Evolutionary conservation across 2,329 filamentous ascomycete species (phyloP).

Genomic region (Fusarium continuum): DNA sequence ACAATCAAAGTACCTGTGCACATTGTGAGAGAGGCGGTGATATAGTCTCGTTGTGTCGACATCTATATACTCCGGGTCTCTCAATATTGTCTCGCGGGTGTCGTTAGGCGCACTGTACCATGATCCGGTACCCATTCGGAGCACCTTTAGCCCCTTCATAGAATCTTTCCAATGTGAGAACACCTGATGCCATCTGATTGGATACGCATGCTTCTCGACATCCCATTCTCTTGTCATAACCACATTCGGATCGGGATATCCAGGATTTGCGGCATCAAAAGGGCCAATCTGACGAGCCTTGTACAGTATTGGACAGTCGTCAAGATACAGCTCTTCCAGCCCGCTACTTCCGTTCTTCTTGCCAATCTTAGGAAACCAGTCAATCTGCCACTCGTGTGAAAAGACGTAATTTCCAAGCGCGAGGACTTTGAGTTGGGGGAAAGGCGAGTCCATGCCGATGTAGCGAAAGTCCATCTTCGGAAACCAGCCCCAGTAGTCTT

Average conservation of each 20-base stretch:
- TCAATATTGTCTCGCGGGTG: neutral
- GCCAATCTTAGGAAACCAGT: slow-evolving; percentile 55
- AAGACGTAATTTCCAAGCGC: slow-evolving; percentile 54
- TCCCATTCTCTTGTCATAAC: neutral
- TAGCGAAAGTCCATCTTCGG: slow-evolving; percentile 50
- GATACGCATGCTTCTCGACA: neutral
- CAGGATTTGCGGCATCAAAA: neutral
- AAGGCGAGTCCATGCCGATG: slow-evolving; percentile 16
- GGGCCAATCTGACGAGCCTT: neutral
- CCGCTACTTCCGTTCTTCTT: slow-evolving; percentile 13
- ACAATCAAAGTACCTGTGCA: neutral
- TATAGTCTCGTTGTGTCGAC: neutral
- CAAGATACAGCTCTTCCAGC: slow-evolving; percentile 53
- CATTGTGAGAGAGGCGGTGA: neutral
- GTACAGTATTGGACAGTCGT: slow-evolving; percentile 52
- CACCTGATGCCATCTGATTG: slow-evolving; percentile 21
- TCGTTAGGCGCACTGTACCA: neutral
- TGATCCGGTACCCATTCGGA: neutral
- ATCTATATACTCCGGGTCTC: neutral
- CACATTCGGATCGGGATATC: neutral
- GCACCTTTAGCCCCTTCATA: slow-evolving; percentile 16
- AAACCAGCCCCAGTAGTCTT: slow-evolving; percentile 52
- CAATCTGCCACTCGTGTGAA: slow-evolving; percentile 55
- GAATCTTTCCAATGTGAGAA: slow-evolving; percentile 9
- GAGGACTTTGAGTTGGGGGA: slow-evolving; percentile 53